Conservation (phyloP, 1,284 basidiomycete species). For the Ustilago esculenta region DNA sequence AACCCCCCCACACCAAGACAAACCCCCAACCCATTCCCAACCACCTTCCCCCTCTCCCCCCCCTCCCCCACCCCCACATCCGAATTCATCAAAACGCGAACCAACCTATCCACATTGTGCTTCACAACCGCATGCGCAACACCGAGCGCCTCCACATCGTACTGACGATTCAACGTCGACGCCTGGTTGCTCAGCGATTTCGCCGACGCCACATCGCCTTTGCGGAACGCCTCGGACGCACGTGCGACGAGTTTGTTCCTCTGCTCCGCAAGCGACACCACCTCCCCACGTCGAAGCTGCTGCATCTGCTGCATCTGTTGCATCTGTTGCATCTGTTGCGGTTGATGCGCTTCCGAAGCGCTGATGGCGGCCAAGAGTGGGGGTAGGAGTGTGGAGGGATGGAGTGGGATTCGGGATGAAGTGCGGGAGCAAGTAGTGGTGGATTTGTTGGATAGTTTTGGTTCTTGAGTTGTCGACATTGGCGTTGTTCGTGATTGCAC, state of each 20-base stretch:
- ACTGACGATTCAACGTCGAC: slow-evolving; percentile 87
- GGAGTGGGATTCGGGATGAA: slow-evolving; percentile 72
- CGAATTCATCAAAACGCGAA: slow-evolving; percentile 74
- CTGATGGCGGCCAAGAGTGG: slow-evolving; percentile 74
- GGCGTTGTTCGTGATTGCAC: too few species aligned
- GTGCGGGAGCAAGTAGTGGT: slow-evolving; percentile 5
- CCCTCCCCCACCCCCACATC: slow-evolving; percentile 74
- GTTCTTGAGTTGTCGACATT: too few species aligned
- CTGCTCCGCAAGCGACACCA: slow-evolving; percentile 88
- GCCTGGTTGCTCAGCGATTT: slow-evolving; percentile 93
- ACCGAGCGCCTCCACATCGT: slow-evolving; percentile 84
- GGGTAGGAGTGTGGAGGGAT: slow-evolving; percentile 82
- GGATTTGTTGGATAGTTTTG: slow-evolving; percentile 1
- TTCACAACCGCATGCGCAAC: slow-evolving; percentile 83
- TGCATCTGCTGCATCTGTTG: too few species aligned
- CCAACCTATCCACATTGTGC: slow-evolving; percentile 76
- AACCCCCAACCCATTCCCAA: slow-evolving; percentile 76
- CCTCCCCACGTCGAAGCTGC: too few species aligned
- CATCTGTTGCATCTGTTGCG: too few species aligned
- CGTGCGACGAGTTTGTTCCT: slow-evolving; percentile 93
- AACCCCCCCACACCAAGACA: too few species aligned
- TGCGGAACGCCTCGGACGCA: slow-evolving; percentile 92
- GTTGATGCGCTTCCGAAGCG: slow-evolving; percentile 83
- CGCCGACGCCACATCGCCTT: slow-evolving; percentile 91
- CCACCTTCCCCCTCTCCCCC: slow-evolving; percentile 81